Evolutionary conservation across 148 eudicot genomes (phyloP).

Genomic region (Nepenthes mirabilis): DNA sequence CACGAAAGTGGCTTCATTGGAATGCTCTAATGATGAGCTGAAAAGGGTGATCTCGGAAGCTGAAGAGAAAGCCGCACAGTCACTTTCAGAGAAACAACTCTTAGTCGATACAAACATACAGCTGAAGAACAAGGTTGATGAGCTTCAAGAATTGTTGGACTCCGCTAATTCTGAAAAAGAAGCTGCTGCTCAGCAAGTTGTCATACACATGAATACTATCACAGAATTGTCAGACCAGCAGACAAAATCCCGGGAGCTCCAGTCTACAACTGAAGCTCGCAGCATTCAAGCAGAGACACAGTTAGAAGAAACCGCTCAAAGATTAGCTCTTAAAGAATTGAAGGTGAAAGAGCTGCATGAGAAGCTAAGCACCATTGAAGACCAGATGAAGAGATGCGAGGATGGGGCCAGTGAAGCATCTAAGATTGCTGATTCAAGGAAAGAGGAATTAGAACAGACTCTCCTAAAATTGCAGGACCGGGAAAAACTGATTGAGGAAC

Average conservation of each 20-base stretch:
- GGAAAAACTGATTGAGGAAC: slow-evolving; percentile 39
- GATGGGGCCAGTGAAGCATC: slow-evolving; percentile 36
- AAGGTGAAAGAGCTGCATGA: slow-evolving; percentile 41
- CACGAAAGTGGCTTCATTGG: slow-evolving; percentile 29
- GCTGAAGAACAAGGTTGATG: slow-evolving; percentile 50
- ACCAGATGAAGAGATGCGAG: slow-evolving; percentile 29
- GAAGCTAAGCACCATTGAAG: slow-evolving; percentile 33
- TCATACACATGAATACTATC: slow-evolving; percentile 57
- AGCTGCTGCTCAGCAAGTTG: slow-evolving; percentile 39
- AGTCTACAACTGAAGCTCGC: slow-evolving; percentile 44
- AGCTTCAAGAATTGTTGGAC: slow-evolving; percentile 44
- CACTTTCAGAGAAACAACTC: slow-evolving; percentile 44
- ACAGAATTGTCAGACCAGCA: slow-evolving; percentile 58
- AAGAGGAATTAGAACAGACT: slow-evolving; percentile 44
- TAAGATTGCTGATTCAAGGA: slow-evolving; percentile 33
- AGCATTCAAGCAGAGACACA: slow-evolving; percentile 34
- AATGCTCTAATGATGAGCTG: slow-evolving; percentile 49
- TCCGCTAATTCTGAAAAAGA: slow-evolving; percentile 50
- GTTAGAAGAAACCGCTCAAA: slow-evolving; percentile 37
- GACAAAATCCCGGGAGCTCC: slow-evolving; percentile 47
- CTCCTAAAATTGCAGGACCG: slow-evolving; percentile 27
- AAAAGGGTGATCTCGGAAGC: slow-evolving; percentile 35
- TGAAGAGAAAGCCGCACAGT: slow-evolving; percentile 50
- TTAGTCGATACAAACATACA: slow-evolving; percentile 53
- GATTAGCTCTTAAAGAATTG: slow-evolving; percentile 36